Evolutionary conservation across 441 rosid genomes (phyloP), one percentile per base, ranked within the genome.

Genomic region (Brassica hybrid): DNA sequence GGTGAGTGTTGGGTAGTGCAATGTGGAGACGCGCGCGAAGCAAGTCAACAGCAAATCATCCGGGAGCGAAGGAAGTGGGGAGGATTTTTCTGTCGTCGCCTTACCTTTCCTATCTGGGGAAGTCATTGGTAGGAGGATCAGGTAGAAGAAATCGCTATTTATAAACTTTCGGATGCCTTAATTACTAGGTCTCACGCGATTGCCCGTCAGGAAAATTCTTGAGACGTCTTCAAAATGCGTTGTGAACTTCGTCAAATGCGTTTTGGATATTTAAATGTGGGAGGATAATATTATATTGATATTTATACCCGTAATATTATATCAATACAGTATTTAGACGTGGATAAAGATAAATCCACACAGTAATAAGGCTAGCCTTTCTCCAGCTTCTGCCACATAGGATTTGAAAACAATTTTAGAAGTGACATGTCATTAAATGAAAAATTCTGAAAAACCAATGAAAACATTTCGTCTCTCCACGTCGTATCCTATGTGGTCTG

Each of bases 1-100:
- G 1, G 65, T 58, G 76, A 72, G 68, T 25, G 4, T 27, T 1
- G 68, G 67, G 8, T 72, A 61, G 6, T 72, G 1, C n/a, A 72
- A 16, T 27, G 30, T 45, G 1, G 75, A 72, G 45, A 61, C 18
- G 8, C 59, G 75, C 0, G 75, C 75, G 5, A 72, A 3, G 59
- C 38, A 43, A 4, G 27, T 45, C 16, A 72, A 1, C 8, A 61
- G 59, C 45, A 72, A 25, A 61, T 72, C 67, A 43, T 11, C 45
- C 0, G 75, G 68, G 7, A 72, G 75, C 0, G 67, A 43, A 3
- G 6, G 0, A 38, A 18, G 50, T 14, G 32, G 12, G 19, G 32
- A 45, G 18, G 25, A n/a, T 5, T 41, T 6, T 12, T 36, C 14
- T 8, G 52, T 34, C 9, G 57, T 50, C 1, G 57, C 19, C 50